Base-by-base conservation (phyloP, 2,329 filamentous ascomycete species). In the Penicillium sp. region DNA sequence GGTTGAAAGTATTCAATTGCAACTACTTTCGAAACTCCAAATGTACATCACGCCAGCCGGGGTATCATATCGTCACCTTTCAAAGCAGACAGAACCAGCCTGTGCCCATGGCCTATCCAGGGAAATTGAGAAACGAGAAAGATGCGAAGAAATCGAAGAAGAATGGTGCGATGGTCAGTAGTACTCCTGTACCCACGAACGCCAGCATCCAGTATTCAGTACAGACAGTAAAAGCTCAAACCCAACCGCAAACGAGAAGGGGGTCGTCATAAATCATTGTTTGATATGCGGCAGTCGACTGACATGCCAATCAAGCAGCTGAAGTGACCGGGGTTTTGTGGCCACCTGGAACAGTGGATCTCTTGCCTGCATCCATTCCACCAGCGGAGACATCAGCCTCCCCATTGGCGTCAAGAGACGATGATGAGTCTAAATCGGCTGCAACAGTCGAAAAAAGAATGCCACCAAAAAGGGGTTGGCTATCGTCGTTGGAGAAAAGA, bases 401-500 rank as follows among this genome's bases (percentile, higher is more conserved):
- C 22, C 63, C 59, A 50, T 57, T 58, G 11, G 60, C 59, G 8
- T 63, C 33, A n/a, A 65, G 53, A 5, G 72, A 64, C 14, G 67
- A 28, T 14, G 22, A 64, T 30, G 61, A 53, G 4, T 56, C 55
- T 12, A 60, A 35, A 22, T 58, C 55, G 19, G 66, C 56, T 19
- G 74, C 68, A 6, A 68, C 59, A 5, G 72, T 59, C 28, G 68
- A 66, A 49, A 76, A 75, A 12, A 75, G 53, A 47, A 67, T 69
- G 4, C 67, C 68, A 28, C 70, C 67, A n/a, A 65, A 64, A 4
- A 65, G 57, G 3, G 66, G 64, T 14, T 65, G 65, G 38, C 58
- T 69, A 9, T 74, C 71, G 26, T 65, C 69, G 1, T 69, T 73
- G 17, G 72, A 73, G 59, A 81, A 81, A 14, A 81, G 69, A 4